These are phyloP conservation scores for Globisporangium camurandrum DNA, from an alignment of 352 stramenopile genomes.

Conservation along the genomic window DNA sequence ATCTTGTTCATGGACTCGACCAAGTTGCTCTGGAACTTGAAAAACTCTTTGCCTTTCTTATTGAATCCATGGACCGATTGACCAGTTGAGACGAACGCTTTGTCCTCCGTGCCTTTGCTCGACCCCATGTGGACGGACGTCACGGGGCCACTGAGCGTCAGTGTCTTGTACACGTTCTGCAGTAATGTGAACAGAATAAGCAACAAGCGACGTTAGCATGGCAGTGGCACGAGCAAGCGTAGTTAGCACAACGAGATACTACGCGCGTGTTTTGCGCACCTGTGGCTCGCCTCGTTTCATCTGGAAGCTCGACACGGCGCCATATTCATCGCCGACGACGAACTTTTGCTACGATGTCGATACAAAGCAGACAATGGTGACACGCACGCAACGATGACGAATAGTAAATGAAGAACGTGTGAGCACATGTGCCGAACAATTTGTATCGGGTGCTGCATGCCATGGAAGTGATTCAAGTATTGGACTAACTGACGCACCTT, in stretches of 20 bases:
- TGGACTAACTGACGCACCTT: conserved; percentile 27
- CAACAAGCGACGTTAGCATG: neutral
- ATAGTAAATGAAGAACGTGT: neutral
- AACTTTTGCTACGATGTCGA: conserved; percentile 69
- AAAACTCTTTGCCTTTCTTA: conserved; percentile 85
- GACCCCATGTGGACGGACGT: conserved; percentile 65
- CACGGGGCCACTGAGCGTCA: conserved; percentile 42
- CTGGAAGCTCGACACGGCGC: conserved; percentile 71
- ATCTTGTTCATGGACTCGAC: conserved; percentile 74
- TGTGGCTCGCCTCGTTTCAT: conserved; percentile 80
- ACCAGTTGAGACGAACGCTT: conserved; percentile 57
- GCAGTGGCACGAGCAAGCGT: neutral
- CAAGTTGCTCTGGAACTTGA: conserved; percentile 84
- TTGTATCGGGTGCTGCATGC: neutral
- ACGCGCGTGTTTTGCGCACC: conserved; percentile 19
- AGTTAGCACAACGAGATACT: neutral
- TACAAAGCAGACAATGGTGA: neutral
- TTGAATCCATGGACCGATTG: conserved; percentile 67
- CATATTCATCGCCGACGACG: conserved; percentile 78
- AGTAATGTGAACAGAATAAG: neutral
- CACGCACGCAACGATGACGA: neutral
- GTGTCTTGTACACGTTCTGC: conserved; percentile 61
- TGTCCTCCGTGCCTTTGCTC: conserved; percentile 67
- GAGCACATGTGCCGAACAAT: neutral
- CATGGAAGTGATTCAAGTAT: neutral